Conservation (phyloP, 495 filamentous ascomycete genomes). For the Rusavskia elegans region DNA sequence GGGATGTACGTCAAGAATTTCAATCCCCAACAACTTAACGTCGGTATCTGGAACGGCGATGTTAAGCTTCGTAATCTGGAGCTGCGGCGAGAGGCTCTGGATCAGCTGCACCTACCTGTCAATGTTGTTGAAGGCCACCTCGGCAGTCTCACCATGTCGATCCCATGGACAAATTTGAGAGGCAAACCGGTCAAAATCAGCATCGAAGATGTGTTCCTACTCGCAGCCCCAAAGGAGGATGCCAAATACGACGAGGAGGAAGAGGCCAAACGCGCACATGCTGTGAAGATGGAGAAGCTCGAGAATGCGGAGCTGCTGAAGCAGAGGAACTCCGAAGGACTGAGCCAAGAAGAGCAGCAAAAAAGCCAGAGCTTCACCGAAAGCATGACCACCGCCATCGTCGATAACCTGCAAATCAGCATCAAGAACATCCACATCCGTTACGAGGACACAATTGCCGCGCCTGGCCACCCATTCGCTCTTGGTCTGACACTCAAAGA, state of each 20-base stretch:
- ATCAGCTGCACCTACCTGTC: slow-evolving; percentile 86
- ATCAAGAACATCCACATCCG: slow-evolving; percentile 96
- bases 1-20: slow-evolving; percentile 99
- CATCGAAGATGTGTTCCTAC: slow-evolving; percentile 90
- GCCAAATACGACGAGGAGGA: slow-evolving; percentile 85
- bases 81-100: slow-evolving; percentile 81
- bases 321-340: slow-evolving; percentile 78
- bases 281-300: slow-evolving; percentile 91
- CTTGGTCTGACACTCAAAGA: slow-evolving; percentile 82
- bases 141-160: slow-evolving; percentile 73
- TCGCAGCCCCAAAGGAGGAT: slow-evolving; percentile 89
- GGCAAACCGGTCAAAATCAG: slow-evolving; percentile 87
- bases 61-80: slow-evolving; percentile 86
- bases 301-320: slow-evolving; percentile 89
- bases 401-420: slow-evolving; percentile 92
- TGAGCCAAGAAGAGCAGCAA: slow-evolving; percentile 86
- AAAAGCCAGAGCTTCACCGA: slow-evolving; percentile 94
- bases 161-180: slow-evolving; percentile 90
- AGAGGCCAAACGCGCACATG: slow-evolving; percentile 65
- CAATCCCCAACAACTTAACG: slow-evolving; percentile 87
- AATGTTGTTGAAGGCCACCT: slow-evolving; percentile 95
- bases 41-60: slow-evolving; percentile 96
- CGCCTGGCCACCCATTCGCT: slow-evolving; percentile 88
- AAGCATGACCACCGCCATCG: slow-evolving; percentile 84
- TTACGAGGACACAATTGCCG: slow-evolving; percentile 94